Evolutionary conservation across 2,329 filamentous ascomycete species (phyloP), one percentile per base, ranked within the genome.

Genomic region (Domatiomyces globalis): DNA sequence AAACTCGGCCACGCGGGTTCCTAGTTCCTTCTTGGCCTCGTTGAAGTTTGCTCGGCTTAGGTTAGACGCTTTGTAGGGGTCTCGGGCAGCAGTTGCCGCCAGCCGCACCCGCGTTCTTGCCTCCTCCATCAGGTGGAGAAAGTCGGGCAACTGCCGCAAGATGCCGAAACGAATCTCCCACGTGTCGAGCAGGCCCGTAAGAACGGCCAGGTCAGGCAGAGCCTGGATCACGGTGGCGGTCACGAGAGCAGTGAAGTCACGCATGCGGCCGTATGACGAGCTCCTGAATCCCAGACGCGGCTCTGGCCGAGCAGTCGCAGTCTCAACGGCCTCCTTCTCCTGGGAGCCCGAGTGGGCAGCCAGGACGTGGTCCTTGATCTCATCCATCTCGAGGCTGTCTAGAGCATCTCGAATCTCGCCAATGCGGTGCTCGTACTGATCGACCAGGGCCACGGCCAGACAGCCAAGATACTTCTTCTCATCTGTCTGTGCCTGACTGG

Each of bases 161-260:
- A 95, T 82, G 1, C 78, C 70, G 12, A 96, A 69, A 18, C 92
- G 83, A 43, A 85, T 75, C 22, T 76, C 81, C 92, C 92, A 98
- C 1, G 76, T 76, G 51, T 81, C 78, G 48, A 96, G 72, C n/a
- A 94, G 68, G 7, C 77, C 76, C 50, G 80, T 81, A 19, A 98
- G 69, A 50, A 77, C 81, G 8, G 87, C 84, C 43, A 95, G 70
- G 53, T 85, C 83, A 1, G 92, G 92, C 18, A 98, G 74, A 2
- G 87, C 81, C 63, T 92, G 86, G n/a, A 98, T 70, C 17, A 95
- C 85, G 33, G 90, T 94, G 25, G 89, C 86, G 1, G 92, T 95
- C 51, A 96, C 78, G 46, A 96, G 77, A 20, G 90, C 87, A 7
- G 87, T 89, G 61, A 95, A 80, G 66, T 96, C 92, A 60, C 92